Base-by-base conservation (phyloP, 2,329 filamentous ascomycete species). In the Botrytis squamosa region DNA sequence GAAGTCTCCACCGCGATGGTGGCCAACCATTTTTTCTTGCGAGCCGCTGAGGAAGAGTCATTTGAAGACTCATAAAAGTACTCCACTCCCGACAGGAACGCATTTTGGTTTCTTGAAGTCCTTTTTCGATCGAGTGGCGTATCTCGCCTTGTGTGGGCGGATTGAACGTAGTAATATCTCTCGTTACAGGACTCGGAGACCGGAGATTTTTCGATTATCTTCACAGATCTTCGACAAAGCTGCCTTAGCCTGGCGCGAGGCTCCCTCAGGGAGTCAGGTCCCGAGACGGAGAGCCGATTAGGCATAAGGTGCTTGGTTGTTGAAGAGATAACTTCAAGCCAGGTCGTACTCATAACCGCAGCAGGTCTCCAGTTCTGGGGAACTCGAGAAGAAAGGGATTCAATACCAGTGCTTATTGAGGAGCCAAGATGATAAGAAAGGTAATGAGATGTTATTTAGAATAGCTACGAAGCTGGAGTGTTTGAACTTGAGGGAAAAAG, bases 371-470 rank as follows among this genome's bases (percentile, higher is more conserved):
- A 62, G 3, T 4, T 62, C 12, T 62, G 10, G 36, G n/a, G 5
- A n/a, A 16, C 0, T n/a, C 5, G 5, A 5, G 6, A 14, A 40
- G 12, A 1, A n/a, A n/a, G 6, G 12, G 12, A 62, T 0, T n/a
- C 33, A 10, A 33, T 36, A 16, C 33, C n/a, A 6, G 18, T 57
- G n/a, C 6, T 7, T 18, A 1, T 18, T 57, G 14, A 18, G 52
- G n/a, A 33, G n/a, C 12, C 16, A 4, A 9, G 52, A 18, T 0
- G 14, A 16, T 0, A 9, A 57, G n/a, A 33, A 9, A 57, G 1
- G 14, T 3, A 18, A 55, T 57, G 6, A 14, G 52, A 57, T 29
- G 0, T 14, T 29, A 18, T 33, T 18, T 9, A n/a, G n/a, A 25
- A 3, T 7, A 3, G 3, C 4, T 57, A 14, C 6, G 14, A 18